These are phyloP conservation scores for Theobroma grandiflorum DNA, from an alignment of 441 rosid species.

Conservation along the genomic window DNA sequence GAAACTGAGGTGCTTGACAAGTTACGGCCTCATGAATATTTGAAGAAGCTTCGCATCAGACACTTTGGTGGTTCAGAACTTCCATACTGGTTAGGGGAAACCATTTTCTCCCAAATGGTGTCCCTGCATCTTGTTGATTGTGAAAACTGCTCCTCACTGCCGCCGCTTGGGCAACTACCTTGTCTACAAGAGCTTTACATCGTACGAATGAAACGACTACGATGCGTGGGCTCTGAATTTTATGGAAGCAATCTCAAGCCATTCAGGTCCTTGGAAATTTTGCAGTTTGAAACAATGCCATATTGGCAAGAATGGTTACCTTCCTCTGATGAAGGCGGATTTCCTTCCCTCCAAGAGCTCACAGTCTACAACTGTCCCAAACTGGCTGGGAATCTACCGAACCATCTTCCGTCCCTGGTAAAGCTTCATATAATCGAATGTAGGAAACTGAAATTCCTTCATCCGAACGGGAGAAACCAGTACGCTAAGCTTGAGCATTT, in stretches of 20 bases:
- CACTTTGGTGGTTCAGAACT: conserved; percentile 38
- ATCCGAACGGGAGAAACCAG: neutral
- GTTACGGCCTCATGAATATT: conserved; percentile 27
- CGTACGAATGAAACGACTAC: neutral
- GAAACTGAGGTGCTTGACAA: conserved; percentile 24
- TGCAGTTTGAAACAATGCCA: neutral
- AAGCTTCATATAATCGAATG: neutral
- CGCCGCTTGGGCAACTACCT: conserved; percentile 46
- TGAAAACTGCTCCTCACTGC: conserved; percentile 34
- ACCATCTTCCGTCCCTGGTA: neutral
- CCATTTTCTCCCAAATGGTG: conserved; percentile 31
- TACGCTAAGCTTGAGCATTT: neutral
- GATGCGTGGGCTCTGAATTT: neutral
- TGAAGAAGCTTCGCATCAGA: conserved; percentile 22
- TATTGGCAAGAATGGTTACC: neutral
- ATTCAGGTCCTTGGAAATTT: neutral
- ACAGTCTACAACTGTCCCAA: neutral
- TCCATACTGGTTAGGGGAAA: conserved; percentile 4
- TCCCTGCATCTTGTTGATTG: conserved; percentile 31
- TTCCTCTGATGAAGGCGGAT: neutral
- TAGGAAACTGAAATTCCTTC: neutral
- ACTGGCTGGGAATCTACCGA: neutral
- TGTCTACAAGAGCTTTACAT: conserved; percentile 31
- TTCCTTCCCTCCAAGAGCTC: neutral
- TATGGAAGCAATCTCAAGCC: neutral